phyloP scores from a whole-genome alignment of 139 green algal species.

The Chlorella sp. region DNA sequence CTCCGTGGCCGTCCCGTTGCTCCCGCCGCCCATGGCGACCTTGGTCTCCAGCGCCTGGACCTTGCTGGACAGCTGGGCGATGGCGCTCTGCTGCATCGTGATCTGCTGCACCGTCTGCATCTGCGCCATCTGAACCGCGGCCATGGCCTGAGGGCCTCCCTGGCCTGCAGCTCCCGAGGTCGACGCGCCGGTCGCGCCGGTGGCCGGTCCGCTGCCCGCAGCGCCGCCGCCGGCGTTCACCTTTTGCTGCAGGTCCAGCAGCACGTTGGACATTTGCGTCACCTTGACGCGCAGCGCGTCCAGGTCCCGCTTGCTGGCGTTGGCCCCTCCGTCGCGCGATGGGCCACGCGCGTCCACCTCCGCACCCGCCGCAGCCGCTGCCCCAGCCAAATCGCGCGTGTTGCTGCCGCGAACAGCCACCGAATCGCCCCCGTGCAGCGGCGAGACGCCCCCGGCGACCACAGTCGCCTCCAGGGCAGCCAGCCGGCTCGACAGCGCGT shows the following conservation, averaged over 20 bases:
- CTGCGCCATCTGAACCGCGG: not conserved
- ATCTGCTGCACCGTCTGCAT: slow-evolving; percentile 2
- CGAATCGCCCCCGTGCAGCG: not conserved
- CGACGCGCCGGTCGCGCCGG: too few species aligned
- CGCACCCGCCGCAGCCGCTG: too few species aligned
- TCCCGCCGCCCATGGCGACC: not conserved
- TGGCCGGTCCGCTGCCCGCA: too few species aligned
- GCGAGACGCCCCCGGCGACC: not conserved
- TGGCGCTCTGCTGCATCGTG: not conserved
- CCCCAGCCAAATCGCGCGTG: too few species aligned
- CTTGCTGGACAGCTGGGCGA: not conserved
- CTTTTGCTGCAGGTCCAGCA: not conserved
- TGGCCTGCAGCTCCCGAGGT: too few species aligned
- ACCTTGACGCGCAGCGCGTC: not conserved
- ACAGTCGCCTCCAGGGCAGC: not conserved
- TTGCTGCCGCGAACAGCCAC: too few species aligned
- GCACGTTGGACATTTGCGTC: not conserved
- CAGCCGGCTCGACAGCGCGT: not conserved
- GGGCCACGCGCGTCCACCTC: not conserved
- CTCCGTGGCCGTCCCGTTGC: not conserved
- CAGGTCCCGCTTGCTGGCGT: not conserved
- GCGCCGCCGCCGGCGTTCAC: not conserved
- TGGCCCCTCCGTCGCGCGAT: not conserved
- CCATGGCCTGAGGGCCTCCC: too few species aligned
- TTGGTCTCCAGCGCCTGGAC: not conserved